Conservation (phyloP, 2,329 filamentous ascomycete species). For the Trichoderma sp. region DNA sequence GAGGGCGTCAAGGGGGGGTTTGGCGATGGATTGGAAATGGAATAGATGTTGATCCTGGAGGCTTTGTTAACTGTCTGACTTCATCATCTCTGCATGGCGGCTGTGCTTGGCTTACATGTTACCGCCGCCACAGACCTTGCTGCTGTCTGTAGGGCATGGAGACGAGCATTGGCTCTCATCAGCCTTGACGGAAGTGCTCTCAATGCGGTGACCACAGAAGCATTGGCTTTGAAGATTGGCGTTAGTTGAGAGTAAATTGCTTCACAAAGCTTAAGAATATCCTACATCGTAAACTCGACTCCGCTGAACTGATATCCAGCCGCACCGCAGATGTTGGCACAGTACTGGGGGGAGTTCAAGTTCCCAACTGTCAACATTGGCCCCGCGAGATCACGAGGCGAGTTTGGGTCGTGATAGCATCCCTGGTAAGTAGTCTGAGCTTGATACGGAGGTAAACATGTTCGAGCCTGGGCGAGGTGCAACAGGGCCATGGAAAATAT, state of each 20-base stretch:
- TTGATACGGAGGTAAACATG: slow-evolving; percentile 28
- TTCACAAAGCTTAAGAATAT: background rate
- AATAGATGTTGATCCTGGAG: slow-evolving; percentile 30
- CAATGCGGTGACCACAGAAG: slow-evolving; percentile 29
- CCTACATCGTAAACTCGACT: slow-evolving; percentile 30
- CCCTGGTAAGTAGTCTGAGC: slow-evolving; percentile 24
- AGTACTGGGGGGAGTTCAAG: slow-evolving; percentile 29
- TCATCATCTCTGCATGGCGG: background rate
- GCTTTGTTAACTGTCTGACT: background rate
- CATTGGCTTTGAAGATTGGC: slow-evolving; percentile 23
- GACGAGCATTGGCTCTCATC: slow-evolving; percentile 28
- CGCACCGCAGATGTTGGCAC: slow-evolving; percentile 31
- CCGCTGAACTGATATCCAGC: slow-evolving; percentile 29
- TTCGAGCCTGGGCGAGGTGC: slow-evolving; percentile 22
- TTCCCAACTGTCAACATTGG: slow-evolving; percentile 27
- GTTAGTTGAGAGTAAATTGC: background rate
- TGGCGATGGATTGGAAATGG: slow-evolving; percentile 26
- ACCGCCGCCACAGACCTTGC: slow-evolving; percentile 27
- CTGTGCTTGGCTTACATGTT: slow-evolving; percentile 22
- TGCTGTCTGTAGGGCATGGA: slow-evolving; percentile 27
- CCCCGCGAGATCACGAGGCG: slow-evolving; percentile 28
- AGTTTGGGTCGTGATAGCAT: slow-evolving; percentile 29
- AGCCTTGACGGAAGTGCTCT: slow-evolving; percentile 28
- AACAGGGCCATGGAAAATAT: slow-evolving; percentile 23
- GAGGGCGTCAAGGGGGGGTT: slow-evolving; percentile 27